Conservation (phyloP, 306 rosid genomes). For the Acacia crassicarpa region DNA sequence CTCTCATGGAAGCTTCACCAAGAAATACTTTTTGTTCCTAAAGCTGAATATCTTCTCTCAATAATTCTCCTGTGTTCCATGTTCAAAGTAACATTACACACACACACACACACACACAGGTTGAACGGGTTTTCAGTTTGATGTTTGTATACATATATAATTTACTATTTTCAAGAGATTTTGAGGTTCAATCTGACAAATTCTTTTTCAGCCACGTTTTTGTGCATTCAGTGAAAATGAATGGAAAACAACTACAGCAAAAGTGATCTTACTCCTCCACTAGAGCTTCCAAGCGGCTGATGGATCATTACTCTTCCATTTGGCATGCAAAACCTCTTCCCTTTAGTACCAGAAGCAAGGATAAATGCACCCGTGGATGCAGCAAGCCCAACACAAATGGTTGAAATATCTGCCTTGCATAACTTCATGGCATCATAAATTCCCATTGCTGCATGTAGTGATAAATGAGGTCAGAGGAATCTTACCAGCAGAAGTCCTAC, state of each 20-base stretch:
- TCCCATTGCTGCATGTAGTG: constrained; percentile 75
- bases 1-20: background rate
- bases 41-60: background rate
- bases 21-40: background rate
- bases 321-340: constrained; percentile 98
- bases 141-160: background rate
- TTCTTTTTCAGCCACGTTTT: background rate
- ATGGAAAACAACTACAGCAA: background rate
- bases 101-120: background rate
- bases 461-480: constrained; percentile 30
- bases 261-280: constrained; percentile 66
- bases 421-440: constrained; percentile 96
- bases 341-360: constrained; percentile 86
- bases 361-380: constrained; percentile 99
- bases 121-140: background rate
- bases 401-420: constrained; percentile 94
- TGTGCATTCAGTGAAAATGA: background rate
- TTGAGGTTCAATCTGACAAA: background rate
- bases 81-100: background rate
- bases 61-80: background rate
- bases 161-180: background rate
- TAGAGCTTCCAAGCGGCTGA: constrained; percentile 84
- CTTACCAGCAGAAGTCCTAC: constrained; percentile 14
- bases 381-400: constrained; percentile 92
- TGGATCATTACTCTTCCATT: constrained; percentile 94